A percentile compares a stretch with the other conserved stretches of the same genome.
Evolutionary conservation across 306 rosid genomes (phyloP).

Genomic region (Alnus glutinosa): DNA sequence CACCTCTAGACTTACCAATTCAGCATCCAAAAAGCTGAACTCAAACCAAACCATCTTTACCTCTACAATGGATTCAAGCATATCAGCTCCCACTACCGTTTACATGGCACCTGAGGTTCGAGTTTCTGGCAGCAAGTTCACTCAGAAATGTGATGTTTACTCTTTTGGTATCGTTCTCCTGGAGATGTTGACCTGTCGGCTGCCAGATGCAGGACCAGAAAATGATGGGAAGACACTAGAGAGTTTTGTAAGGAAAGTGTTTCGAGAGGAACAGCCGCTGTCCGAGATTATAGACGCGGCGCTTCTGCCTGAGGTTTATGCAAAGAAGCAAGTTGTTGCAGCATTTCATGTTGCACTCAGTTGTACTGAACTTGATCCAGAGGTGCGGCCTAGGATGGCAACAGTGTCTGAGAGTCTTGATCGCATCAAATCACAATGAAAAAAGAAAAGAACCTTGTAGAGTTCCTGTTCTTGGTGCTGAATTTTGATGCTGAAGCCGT

Average conservation of each 20-base stretch:
- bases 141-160: conserved; percentile 78
- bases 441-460: conserved; percentile 8
- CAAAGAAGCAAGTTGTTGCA: conserved; percentile 68
- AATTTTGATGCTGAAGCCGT: conserved; percentile 10
- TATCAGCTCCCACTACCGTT: conserved; percentile 38
- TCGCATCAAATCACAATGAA: conserved; percentile 44
- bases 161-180: conserved; percentile 65
- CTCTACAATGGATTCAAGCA: conserved; percentile 39
- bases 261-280: conserved; percentile 58
- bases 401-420: conserved; percentile 68
- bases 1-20: conserved; percentile 36
- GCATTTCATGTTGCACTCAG: conserved; percentile 69
- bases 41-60: conserved; percentile 35
- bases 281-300: conserved; percentile 68
- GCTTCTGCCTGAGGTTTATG: conserved; percentile 57
- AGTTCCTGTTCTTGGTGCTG: conserved; percentile 28
- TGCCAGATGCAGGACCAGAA: conserved; percentile 54
- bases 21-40: conserved; percentile 40
- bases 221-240: conserved; percentile 55
- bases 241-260: conserved; percentile 57
- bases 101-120: conserved; percentile 71
- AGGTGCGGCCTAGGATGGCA: conserved; percentile 77
- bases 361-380: conserved; percentile 73
- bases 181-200: conserved; percentile 60
- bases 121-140: conserved; percentile 52